Percentiles rank a stretch among this genome's conserved stretches.
Evolutionary conservation across 2,329 filamentous ascomycete species (phyloP).

Genomic region (Cladosporium austrohemisphaericum): DNA sequence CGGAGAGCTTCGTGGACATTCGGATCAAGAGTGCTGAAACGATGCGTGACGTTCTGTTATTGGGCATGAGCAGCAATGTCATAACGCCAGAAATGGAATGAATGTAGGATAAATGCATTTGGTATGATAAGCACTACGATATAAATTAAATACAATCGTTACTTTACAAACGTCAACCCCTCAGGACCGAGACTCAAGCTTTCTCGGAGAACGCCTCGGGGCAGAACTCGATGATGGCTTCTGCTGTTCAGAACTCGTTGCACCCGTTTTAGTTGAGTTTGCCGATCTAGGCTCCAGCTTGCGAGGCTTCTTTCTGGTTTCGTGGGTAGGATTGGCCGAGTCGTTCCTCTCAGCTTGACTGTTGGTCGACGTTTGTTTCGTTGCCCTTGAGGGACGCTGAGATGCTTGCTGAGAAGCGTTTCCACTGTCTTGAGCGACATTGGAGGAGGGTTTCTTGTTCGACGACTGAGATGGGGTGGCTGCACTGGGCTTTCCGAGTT

Average conservation of each 20-base stretch:
- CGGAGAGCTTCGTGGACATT: conserved; percentile 29
- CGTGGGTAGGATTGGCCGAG: neutral
- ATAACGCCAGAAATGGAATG: conserved; percentile 28
- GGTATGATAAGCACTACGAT: too few species aligned
- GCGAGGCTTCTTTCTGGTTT: conserved; percentile 2
- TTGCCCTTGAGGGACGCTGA: neutral
- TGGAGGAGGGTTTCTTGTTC: neutral
- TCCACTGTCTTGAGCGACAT: too few species aligned
- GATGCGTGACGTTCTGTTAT: conserved; percentile 26
- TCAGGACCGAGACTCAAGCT: conserved; percentile 4
- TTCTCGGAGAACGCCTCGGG: conserved; percentile 2
- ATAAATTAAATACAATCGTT: too few species aligned
- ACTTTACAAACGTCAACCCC: too few species aligned
- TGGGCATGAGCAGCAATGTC: conserved; percentile 24
- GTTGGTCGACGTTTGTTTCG: neutral
- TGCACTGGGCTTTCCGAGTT: conserved; percentile 11
- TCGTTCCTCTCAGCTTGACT: neutral
- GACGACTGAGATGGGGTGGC: too few species aligned
- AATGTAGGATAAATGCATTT: neutral
- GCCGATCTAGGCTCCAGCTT: conserved; percentile 4
- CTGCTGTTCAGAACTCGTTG: neutral
- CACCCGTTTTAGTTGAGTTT: neutral
- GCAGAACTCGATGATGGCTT: neutral
- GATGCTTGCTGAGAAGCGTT: neutral
- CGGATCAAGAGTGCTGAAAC: conserved; percentile 28